Evolutionary conservation across 345 rosid species (phyloP), one percentile per base, ranked within the genome.

Genomic region (Hirschfeldia incana): DNA sequence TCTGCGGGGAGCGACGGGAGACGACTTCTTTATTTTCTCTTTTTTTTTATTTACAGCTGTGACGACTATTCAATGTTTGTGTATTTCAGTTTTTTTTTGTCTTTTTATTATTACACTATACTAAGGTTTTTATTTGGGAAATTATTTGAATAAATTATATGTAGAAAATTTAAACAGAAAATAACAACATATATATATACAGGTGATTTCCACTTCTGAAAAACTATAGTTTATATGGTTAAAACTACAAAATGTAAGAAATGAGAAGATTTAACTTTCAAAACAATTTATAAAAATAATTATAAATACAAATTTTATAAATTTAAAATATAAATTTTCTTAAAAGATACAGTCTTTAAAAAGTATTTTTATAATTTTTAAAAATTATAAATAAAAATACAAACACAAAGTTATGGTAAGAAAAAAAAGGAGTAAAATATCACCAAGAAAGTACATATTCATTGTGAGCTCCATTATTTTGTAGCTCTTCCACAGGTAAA

Each of bases 1-100:
- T 75, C 49, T 49, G 39, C 75, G 75, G 75, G 78, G 26, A 49
- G 61, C 12, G 79, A 69, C 76, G 70, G 36, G 49, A 64, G 83
- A 69, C 83, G 83, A 75, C 79, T 80, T 75, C 57, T 69, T 11
- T 26, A 21, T 21, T 21, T 75, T 44, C 61, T 61, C 6, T 4
- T 46, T 2, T 60, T 33, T 61, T 21, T 21, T 21, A 80, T 61
- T 74, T 74, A 62, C 75, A 29, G 32, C 32, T 74, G 13, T 34
- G 29, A 51, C 59, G 53, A 16, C 61, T 46, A 21, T 21, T 21
- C 8, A 34, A 73, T 78, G 4, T 72, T 67, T 73, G 1, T 73
- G 2, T 67, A 67, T 15, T 73, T 21, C 55, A 4, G 15, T 62
- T 21, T 21, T 67, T 46, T 46, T 11, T 63, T 49, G 58, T 51